Evolutionary conservation across 2,329 filamentous ascomycete genomes (phyloP), one percentile per base, ranked within the genome.

Genomic region (Epichloe hybrida): DNA sequence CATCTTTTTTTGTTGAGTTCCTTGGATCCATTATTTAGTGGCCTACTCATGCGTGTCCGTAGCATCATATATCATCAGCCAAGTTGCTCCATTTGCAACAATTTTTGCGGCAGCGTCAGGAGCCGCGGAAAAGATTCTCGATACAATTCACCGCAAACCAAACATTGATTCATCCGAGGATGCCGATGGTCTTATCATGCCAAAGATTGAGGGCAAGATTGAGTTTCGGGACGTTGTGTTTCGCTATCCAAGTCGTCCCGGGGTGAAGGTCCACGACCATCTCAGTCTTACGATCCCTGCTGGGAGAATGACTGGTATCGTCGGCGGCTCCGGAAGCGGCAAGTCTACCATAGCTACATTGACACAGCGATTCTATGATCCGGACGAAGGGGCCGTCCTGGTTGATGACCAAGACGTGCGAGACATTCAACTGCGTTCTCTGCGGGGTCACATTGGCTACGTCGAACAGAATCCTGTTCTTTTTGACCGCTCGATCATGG

Each of bases 301-400:
- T 12, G 77, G 79, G 11, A 80, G 82, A 56, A 72, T 79, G 2
- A 85, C 81, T 0, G 83, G 82, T 3, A 80, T 87, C n/a, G 81
- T 87, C 13, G 83, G 83, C 0, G 74, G 79, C 2, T 83, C 79
- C 2, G 83, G 83, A 0, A 79, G 74, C 7, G 83, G 83, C 1
- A 87, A 87, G 61, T 83, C 78, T 46, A 87, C 83, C 0, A 76
- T 86, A 20, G 75, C 85, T 0, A 79, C 77, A 0, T 64, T 87
- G 3, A 65, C 85, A 4, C 77, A 84, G 58, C 69, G 81, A n/a
- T 84, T 81, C 77, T 86, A 86, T 59, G 69, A 72, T 46, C 70
- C 72, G 0, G 66, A 64, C 0, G 61, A 62, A 1, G 73, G 74
- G 2, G 52, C 53, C 0, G 60, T 75, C 9, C 47, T 60, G 1